Evolutionary conservation across 768 basidiomycete genomes (phyloP), one percentile per base, ranked within the genome.

Genomic region (Lyophyllum atratum): DNA sequence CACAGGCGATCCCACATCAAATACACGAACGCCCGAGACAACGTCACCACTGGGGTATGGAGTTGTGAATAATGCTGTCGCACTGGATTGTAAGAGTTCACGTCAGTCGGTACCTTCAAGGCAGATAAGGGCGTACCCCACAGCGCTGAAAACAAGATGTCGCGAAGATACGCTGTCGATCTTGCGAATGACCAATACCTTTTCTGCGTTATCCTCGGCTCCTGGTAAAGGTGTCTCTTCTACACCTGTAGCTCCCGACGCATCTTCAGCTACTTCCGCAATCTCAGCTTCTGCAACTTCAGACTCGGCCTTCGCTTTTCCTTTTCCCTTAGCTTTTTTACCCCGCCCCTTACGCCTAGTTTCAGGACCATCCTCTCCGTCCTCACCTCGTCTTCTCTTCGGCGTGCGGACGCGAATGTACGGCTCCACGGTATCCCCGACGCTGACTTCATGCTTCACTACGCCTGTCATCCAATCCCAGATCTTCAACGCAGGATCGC

Each of bases 381-480:
- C 74, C 26, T 72, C 71, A 37, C 68, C 72, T 7, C 74, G 73
- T 61, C 68, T 62, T 61, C 75, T 65, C 58, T 69, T 76, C 64
- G 69, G 64, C 55, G 66, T 70, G 7, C 70, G 68, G 21, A 80
- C 71, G 37, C 69, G 77, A 34, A 86, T 74, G 56, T 78, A 85
- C 0, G 80, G 81, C 54, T 79, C 75, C 15, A 85, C 77, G 0
- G 67, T 64, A 7, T 77, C 70, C 55, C 71, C 69, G 19, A 95
- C 75, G 4, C 70, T 64, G 10, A 96, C 72, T 37, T 85, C 80
- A 28, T 75, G 73, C 33, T 79, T 69, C 34, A 84, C 67, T 33
- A 63, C 62, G 0, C 94, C 95, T 0, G 76, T 74, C 71, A 86
- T 80, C 86, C 89, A 92, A 59, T 92, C 82, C 92, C 92, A 95